Evolutionary conservation across 2,329 filamentous ascomycete genomes (phyloP), one percentile per base, ranked within the genome.

Genomic region (Neopestalotiopsis rosae): DNA sequence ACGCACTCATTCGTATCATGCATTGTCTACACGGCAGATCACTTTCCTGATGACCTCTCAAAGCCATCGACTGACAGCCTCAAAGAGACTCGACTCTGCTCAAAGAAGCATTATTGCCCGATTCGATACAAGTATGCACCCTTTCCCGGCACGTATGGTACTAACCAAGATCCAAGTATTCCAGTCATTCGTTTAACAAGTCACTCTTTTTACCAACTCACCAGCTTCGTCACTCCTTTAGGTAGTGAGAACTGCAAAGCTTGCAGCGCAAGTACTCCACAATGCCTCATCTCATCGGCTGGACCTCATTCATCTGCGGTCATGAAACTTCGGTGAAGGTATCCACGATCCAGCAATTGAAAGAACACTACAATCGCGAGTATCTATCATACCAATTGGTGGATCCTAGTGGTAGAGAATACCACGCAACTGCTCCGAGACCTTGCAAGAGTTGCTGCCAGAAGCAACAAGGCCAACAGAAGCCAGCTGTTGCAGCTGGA

Each of bases 251-350:
- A n/a, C n/a, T 28, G 24, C n/a, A 61, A 32, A 40, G 2, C 59
- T 61, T 61, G 59, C 59, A 61, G 59, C n/a, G 59, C 59, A 61
- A 61, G 59, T 40, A n/a, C 14, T 52, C 10, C 30, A 61, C 14
- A 20, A 61, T 61, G 59, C 59, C 59, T 61, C 59, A 61, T 13
- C n/a, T 9, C 30, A 61, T 40, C 32, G 59, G 59, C 32, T 61
- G 59, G 59, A 61, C 59, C 28, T 34, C 34, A n/a, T 61, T 34
- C 4, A 38, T 12, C 59, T 61, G 59, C 59, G 32, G 32, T 7
- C 32, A 40, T 30, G n/a, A 61, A 9, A 61, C 59, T 5, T 34
- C 30, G 32, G 34, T 61, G 4, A 30, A 28, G 12, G 57, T 32
- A 12, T n/a, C 59, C 45, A 52, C 17, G 5, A 28, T 61, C 7